These are phyloP conservation scores for Nectriaceae sp. DNA, from an alignment of 2,329 filamentous ascomycete genomes.

Conservation along the genomic window DNA sequence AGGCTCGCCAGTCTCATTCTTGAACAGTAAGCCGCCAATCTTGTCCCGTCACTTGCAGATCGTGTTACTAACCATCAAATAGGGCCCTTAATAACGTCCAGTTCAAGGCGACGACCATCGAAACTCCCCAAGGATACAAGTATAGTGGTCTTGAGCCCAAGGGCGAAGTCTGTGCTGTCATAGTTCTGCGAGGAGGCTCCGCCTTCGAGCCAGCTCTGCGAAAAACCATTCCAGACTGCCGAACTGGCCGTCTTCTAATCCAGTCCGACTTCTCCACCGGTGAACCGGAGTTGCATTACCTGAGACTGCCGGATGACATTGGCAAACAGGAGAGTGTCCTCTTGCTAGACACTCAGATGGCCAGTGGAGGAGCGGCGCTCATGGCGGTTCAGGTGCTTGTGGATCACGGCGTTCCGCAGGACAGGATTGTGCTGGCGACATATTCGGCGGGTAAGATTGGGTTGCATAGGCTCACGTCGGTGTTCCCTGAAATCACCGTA, in stretches of 20 bases:
- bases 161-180: slow-evolving; percentile 80
- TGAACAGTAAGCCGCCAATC: slow-evolving; percentile 60
- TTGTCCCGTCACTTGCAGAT: neutral
- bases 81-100: slow-evolving; percentile 77
- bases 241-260: slow-evolving; percentile 85
- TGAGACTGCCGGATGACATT: slow-evolving; percentile 77
- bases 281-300: slow-evolving; percentile 91
- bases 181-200: slow-evolving; percentile 85
- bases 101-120: slow-evolving; percentile 64
- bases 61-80: slow-evolving; percentile 5
- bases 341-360: slow-evolving; percentile 92
- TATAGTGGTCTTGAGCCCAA: slow-evolving; percentile 73
- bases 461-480: slow-evolving; percentile 80
- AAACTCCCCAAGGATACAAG: slow-evolving; percentile 68
- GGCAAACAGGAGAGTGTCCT: slow-evolving; percentile 77
- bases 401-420: slow-evolving; percentile 85
- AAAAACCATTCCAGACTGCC: slow-evolving; percentile 89
- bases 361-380: slow-evolving; percentile 77
- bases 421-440: slow-evolving; percentile 88
- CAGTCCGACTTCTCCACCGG: slow-evolving; percentile 84
- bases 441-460: slow-evolving; percentile 87
- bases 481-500: slow-evolving; percentile 84
- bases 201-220: slow-evolving; percentile 86
- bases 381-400: slow-evolving; percentile 97
- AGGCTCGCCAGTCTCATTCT: slow-evolving; percentile 81